Evolutionary conservation across 345 rosid species (phyloP), one percentile per base, ranked within the genome.

Genomic region (Euphorbia pulcherrima): DNA sequence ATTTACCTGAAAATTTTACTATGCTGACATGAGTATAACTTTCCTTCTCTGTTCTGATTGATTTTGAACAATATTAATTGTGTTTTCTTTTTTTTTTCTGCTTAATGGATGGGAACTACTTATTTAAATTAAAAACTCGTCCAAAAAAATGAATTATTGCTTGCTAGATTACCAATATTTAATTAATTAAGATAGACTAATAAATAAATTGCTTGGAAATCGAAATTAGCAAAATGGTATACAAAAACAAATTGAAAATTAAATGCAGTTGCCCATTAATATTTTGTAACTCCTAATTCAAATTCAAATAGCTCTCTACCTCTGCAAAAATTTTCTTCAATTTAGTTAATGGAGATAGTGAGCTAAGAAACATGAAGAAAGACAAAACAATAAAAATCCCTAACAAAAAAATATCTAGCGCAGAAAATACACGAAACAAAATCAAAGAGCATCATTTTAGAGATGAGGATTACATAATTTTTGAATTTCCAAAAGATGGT

Each of bases 401-500:
- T 24, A 55, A 28, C 58, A 79, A 68, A 48, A 84, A 76, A 26
- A 30, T 67, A 21, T 60, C 69, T 20, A 7, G 65, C 67, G 61
- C 21, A 67, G 73, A 1, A 74, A 78, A 69, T 63, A 52, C 20
- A 73, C 55, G 18, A 12, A 61, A 71, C 8, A 71, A 76, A n/a
- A 44, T 60, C 78, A 48, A 72, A 79, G 65, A 67, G 74, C 71
- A 72, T 1, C 77, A 67, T 63, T 79, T 68, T 27, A 74, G 75
- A 24, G 92, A 85, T 16, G 92, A 84, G 56, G 90, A 87, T 16
- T 86, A 79, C 63, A 83, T 87, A 46, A 90, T 83, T 39, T 87
- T 87, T 66, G 79, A 92, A 67, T 87, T 90, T 26, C 75, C 80
- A 39, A 80, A 87, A 33, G 91, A 86, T 65, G 91, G 92, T 28